These are phyloP conservation scores for Xerocomus nothofagi DNA, from an alignment of 1,284 basidiomycete species.

Conservation along the genomic window DNA sequence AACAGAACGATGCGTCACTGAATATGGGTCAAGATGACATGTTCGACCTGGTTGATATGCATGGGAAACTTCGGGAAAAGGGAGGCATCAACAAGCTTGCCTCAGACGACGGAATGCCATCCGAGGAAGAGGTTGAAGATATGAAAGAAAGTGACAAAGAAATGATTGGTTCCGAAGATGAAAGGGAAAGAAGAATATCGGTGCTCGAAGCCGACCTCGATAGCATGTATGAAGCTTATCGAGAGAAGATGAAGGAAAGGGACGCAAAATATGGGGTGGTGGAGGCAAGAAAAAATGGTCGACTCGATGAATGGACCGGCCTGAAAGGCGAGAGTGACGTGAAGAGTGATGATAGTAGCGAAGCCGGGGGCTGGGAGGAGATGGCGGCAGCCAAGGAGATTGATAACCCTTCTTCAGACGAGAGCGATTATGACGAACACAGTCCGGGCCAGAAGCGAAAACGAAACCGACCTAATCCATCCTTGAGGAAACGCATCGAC, in stretches of 20 bases:
- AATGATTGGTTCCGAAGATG: conserved; percentile 66
- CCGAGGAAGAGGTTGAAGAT: conserved; percentile 43
- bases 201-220: conserved; percentile 86
- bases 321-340: conserved; percentile 56
- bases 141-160: conserved; percentile 50
- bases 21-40: conserved; percentile 76
- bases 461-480: conserved; percentile 38
- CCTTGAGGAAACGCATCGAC: conserved; percentile 41
- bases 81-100: conserved; percentile 47
- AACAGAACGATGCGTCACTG: conserved; percentile 75
- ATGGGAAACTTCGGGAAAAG: conserved; percentile 48
- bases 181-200: conserved; percentile 62
- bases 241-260: conserved; percentile 76
- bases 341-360: conserved; percentile 45
- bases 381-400: conserved; percentile 64
- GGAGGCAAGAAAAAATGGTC: conserved; percentile 78
- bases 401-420: conserved; percentile 60
- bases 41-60: conserved; percentile 75
- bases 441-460: conserved; percentile 44
- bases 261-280: conserved; percentile 91
- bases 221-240: conserved; percentile 87
- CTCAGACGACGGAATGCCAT: conserved; percentile 51
- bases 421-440: conserved; percentile 48
- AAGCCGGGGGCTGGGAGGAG: conserved; percentile 77
- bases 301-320: conserved; percentile 78